Evolutionary conservation across 176 grass and related monocot species (phyloP), one percentile per base, ranked within the genome.

Genomic region (Oryza australiensis): DNA sequence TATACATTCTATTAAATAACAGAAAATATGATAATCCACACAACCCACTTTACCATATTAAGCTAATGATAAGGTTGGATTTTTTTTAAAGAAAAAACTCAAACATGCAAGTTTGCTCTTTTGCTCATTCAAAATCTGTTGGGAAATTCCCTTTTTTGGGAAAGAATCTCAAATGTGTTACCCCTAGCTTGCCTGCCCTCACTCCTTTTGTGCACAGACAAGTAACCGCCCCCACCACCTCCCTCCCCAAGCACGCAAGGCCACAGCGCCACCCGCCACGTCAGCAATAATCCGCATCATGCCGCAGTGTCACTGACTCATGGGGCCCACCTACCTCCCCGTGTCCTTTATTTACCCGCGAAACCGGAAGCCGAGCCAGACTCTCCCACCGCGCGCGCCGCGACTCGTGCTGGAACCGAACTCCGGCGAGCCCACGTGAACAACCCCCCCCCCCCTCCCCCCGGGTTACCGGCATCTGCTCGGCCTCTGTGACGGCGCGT

Each of bases 271-370:
- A 18, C 24, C 66, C 18, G 83, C 66, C 63, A 76, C 45, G 62
- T 75, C 43, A 48, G 22, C 22, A 26, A 64, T 71, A 76, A 81
- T 76, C 87, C 26, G 37, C 34, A 35, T 5, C 30, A 3, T 32
- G 30, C 27, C 5, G 6, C 49, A 2, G 49, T 0, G 55, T 4
- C 22, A 3, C 55, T 60, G 55, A 60, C 22, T 22, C 16, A 18
- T 55, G 51, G 51, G 51, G 51, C 51, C 16, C 51, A 7, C 51
- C 18, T 13, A 0, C 18, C 51, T 22, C 12, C 20, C 18, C 49
- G 51, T 55, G 6, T 55, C 26, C 66, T 77, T 81, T 85, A 89
- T 89, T 14, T 81, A 80, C 64, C 49, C 68, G 84, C 68, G 68
- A 18, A 55, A 22, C 51, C 82, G 30, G 64, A 81, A 81, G 65